Evolutionary conservation across 305 asterid species (phyloP).

Genomic region (Fraxinus greggii): DNA sequence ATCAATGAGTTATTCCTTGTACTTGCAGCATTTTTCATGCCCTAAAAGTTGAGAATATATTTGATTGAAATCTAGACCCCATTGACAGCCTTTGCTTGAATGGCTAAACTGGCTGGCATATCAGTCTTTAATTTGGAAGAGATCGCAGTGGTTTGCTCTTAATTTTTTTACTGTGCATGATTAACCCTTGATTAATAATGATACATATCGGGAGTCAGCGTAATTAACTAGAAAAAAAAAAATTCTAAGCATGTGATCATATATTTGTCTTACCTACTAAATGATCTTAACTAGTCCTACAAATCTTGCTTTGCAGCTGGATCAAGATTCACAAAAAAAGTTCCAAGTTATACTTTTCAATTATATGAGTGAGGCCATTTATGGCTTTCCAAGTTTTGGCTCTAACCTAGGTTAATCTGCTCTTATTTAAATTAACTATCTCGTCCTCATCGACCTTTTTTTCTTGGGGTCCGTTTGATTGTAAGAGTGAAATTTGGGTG

Average conservation of each 20-base stretch:
- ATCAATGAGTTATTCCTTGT: no score
- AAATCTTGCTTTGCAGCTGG: conserved; percentile 25
- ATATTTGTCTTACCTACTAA: conserved; percentile 41
- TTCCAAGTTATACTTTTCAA: background rate
- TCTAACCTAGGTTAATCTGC: background rate
- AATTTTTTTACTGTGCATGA: background rate
- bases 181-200: background rate
- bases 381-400: background rate
- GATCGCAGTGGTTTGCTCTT: background rate
- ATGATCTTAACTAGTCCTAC: conserved; percentile 22
- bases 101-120: background rate
- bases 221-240: conserved; percentile 23
- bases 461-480: no score
- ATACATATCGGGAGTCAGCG: conserved; percentile 5
- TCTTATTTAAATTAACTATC: background rate
- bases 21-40: no score
- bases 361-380: background rate
- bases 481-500: no score
- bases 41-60: background rate
- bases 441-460: background rate
- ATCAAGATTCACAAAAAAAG: background rate
- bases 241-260: conserved; percentile 38
- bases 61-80: background rate
- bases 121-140: background rate
- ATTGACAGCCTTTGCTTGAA: background rate